Percentiles rank a stretch among this genome's conserved stretches.
phyloP scores from a whole-genome alignment of 129 eudicot genomes.

The Silybum marianum region DNA sequence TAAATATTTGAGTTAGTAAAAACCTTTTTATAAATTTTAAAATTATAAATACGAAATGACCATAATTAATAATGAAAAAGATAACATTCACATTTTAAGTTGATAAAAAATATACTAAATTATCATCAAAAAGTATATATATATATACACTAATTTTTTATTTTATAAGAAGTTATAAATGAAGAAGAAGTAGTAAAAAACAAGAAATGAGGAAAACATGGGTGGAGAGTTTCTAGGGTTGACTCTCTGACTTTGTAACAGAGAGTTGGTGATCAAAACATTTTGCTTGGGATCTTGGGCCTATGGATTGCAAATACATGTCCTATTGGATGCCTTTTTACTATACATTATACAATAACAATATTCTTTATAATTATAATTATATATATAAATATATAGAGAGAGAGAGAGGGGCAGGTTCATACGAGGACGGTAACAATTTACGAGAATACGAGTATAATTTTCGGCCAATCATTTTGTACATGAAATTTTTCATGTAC shows the following conservation, averaged over 20 bases:
- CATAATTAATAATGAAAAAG: too few relatives aligned
- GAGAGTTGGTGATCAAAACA: conserved; percentile 37
- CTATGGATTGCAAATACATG: conserved; percentile 36
- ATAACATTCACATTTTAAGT: neutral
- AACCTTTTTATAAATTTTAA: too few relatives aligned
- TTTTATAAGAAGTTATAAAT: too few relatives aligned
- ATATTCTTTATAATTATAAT: neutral
- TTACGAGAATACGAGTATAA: too few relatives aligned
- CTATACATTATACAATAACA: neutral
- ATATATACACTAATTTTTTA: too few relatives aligned
- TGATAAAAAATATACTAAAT: too few relatives aligned
- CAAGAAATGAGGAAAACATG: conserved; percentile 43
- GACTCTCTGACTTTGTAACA: conserved; percentile 41
- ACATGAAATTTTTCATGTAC: too few relatives aligned
- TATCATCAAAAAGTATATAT: too few relatives aligned
- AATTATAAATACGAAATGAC: too few relatives aligned
- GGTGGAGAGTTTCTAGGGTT: conserved; percentile 44
- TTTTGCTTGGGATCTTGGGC: conserved; percentile 50
- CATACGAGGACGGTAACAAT: too few relatives aligned
- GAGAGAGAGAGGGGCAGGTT: too few relatives aligned
- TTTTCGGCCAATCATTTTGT: too few relatives aligned
- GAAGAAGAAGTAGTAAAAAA: conserved; percentile 10
- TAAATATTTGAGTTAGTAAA: neutral
- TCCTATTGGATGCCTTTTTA: conserved; percentile 28
- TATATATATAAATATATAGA: neutral